Conservation (phyloP, 1,284 basidiomycete genomes). For the Blastosporella zonata region DNA sequence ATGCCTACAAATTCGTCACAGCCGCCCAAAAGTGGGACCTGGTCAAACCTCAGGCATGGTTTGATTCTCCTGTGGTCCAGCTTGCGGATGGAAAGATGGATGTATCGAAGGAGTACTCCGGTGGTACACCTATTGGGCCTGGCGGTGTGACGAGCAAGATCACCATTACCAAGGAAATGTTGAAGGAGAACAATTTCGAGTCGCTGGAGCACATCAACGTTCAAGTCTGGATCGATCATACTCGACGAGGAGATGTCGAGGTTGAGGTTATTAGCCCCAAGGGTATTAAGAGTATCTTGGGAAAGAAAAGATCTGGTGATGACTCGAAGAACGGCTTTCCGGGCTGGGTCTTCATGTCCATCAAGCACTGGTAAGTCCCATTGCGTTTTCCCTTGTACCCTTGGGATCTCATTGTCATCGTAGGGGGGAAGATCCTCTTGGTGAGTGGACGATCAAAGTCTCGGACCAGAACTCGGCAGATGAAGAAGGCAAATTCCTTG, state of each 20-base stretch:
- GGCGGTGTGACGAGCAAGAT: conserved; percentile 70
- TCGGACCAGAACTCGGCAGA: conserved; percentile 66
- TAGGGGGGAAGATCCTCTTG: conserved; percentile 91
- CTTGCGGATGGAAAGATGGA: conserved; percentile 62
- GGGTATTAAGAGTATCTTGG: conserved; percentile 85
- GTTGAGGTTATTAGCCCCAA: conserved; percentile 86
- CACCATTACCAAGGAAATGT: conserved; percentile 68
- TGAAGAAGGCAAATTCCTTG: conserved; percentile 78
- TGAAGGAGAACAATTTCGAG: conserved; percentile 80
- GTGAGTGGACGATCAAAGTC: conserved; percentile 88
- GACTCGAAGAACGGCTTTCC: conserved; percentile 70
- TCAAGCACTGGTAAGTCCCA: conserved; percentile 89
- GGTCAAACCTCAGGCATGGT: conserved; percentile 95
- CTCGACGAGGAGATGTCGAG: conserved; percentile 87
- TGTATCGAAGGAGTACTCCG: conserved; percentile 50
- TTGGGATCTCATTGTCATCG: conserved; percentile 17
- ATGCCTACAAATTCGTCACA: conserved; percentile 82
- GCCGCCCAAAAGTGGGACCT: conserved; percentile 81
- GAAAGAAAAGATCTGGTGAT: conserved; percentile 71
- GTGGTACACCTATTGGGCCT: conserved; percentile 63
- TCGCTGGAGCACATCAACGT: conserved; percentile 91
- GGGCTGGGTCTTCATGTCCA: conserved; percentile 97
- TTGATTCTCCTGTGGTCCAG: conserved; percentile 69
- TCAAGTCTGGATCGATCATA: conserved; percentile 90
- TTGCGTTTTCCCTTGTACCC: neutral